Percentiles rank a stretch among this genome's conserved stretches.
phyloP scores from a whole-genome alignment of 345 rosid genomes.

The Pistacia vera region DNA sequence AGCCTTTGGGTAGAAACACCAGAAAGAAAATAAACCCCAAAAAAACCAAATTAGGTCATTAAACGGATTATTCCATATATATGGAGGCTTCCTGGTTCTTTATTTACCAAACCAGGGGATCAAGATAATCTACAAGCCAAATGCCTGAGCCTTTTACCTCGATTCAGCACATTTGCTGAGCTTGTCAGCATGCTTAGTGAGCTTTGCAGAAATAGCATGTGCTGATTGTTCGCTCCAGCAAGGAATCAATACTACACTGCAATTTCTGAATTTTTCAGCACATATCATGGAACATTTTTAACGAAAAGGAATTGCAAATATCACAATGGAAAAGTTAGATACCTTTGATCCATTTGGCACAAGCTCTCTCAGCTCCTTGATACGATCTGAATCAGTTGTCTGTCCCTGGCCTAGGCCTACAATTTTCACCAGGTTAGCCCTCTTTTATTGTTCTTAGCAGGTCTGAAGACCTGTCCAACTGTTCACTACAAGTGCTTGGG shows the following conservation, averaged over 20 bases:
- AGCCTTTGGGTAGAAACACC: neutral
- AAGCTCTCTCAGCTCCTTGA: slow-evolving; percentile 94
- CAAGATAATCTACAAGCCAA: slow-evolving; percentile 3
- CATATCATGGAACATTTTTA: slow-evolving; percentile 10
- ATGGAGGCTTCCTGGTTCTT: slow-evolving; percentile 6
- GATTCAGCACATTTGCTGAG: slow-evolving; percentile 68
- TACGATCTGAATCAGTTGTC: slow-evolving; percentile 97
- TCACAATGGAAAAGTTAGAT: slow-evolving; percentile 15
- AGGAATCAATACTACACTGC: slow-evolving; percentile 96
- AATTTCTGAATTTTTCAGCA: slow-evolving; percentile 34
- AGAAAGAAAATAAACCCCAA: neutral
- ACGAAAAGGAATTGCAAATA: slow-evolving; percentile 5
- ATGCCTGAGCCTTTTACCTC: slow-evolving; percentile 43
- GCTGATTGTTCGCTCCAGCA: slow-evolving; percentile 95
- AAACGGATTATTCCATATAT: neutral
- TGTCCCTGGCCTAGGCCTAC: slow-evolving; percentile 95
- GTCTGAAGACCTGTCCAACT: slow-evolving; percentile 62
- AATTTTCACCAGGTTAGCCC: slow-evolving; percentile 86
- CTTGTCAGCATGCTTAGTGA: slow-evolving; percentile 88
- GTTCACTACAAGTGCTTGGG: slow-evolving; percentile 69
- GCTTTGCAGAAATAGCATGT: slow-evolving; percentile 84
- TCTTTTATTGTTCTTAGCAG: slow-evolving; percentile 69
- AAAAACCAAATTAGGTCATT: slow-evolving; percentile 8
- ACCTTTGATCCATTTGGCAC: slow-evolving; percentile 98
- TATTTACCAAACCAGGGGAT: slow-evolving; percentile 5